Evolutionary conservation across 306 rosid species (phyloP).

Genomic region (Cicer chorassanicum): DNA sequence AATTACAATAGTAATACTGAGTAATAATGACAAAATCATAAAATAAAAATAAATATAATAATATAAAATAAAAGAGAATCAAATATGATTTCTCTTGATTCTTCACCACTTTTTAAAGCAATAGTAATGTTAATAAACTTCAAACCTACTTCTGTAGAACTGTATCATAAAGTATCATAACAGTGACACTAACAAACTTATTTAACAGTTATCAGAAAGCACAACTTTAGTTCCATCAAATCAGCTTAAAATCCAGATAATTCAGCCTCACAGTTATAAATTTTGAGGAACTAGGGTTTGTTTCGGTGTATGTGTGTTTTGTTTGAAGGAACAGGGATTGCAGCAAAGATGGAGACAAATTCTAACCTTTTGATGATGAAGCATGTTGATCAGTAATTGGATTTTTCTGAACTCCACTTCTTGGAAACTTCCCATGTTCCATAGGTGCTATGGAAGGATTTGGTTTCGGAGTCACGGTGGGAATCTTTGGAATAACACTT

Average conservation of each 20-base stretch:
- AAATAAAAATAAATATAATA: too few species aligned
- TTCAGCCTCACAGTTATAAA: conserved; percentile 1
- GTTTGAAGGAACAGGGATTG: not conserved
- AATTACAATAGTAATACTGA: too few species aligned
- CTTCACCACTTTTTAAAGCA: too few species aligned
- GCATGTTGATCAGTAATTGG: conserved; percentile 40
- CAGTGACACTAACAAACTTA: conserved; percentile 9
- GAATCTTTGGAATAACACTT: conserved; percentile 15
- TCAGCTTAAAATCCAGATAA: conserved; percentile 6
- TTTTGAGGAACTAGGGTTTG: not conserved
- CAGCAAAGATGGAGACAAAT: not conserved
- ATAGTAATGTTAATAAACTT: not conserved
- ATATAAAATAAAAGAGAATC: too few species aligned
- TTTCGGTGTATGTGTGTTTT: not conserved
- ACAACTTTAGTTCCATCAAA: conserved; percentile 20
- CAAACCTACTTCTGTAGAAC: not conserved
- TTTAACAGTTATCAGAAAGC: not conserved
- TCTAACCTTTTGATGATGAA: conserved; percentile 52
- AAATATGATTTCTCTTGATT: too few species aligned
- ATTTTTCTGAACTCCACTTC: conserved; percentile 29
- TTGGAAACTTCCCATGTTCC: conserved; percentile 44
- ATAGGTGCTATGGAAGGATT: not conserved
- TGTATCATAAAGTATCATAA: not conserved
- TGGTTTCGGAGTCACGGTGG: not conserved
- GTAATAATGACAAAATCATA: too few species aligned